Percentiles rank a stretch among this genome's conserved stretches.
Conservation (phyloP, 108 stramenopile genomes). For the Nitzschia palea region DNA sequence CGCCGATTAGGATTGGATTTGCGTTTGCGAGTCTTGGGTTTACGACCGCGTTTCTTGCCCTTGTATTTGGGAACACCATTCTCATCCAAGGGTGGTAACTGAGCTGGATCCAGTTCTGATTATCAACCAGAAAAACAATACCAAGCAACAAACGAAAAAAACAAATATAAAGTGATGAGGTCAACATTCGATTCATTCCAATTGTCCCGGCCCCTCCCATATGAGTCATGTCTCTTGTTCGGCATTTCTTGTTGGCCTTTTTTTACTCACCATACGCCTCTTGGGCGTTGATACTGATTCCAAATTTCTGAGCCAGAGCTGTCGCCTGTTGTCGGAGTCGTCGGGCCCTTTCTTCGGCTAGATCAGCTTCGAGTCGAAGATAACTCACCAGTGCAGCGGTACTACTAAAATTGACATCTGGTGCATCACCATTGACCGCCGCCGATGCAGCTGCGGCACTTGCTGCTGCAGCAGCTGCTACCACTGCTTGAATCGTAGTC, state of each 20-base stretch:
- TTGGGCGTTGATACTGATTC: slow-evolving; percentile 29
- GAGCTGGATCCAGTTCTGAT: slow-evolving; percentile 15
- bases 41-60: slow-evolving; percentile 57
- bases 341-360: slow-evolving; percentile 41
- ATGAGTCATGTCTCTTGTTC: too few species aligned
- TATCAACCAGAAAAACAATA: too few species aligned
- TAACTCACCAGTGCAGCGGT: slow-evolving; percentile 32
- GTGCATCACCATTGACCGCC: neutral
- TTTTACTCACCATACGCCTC: slow-evolving; percentile 29
- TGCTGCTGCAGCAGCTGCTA: neutral
- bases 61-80: slow-evolving; percentile 55
- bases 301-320: slow-evolving; percentile 29
- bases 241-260: too few species aligned
- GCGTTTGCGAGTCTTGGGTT: slow-evolving; percentile 46
- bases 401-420: slow-evolving; percentile 3
- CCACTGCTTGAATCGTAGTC: too few species aligned
- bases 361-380: slow-evolving; percentile 46
- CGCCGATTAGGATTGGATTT: slow-evolving; percentile 39
- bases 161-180: too few species aligned
- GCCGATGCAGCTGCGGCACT: slow-evolving; percentile 14
- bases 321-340: slow-evolving; percentile 41
- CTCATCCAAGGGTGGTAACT: slow-evolving; percentile 50
- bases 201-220: too few species aligned
- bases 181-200: too few species aligned
- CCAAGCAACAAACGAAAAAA: too few species aligned